Evolutionary conservation across 441 rosid genomes (phyloP).

Genomic region (Erysimum cheiri): DNA sequence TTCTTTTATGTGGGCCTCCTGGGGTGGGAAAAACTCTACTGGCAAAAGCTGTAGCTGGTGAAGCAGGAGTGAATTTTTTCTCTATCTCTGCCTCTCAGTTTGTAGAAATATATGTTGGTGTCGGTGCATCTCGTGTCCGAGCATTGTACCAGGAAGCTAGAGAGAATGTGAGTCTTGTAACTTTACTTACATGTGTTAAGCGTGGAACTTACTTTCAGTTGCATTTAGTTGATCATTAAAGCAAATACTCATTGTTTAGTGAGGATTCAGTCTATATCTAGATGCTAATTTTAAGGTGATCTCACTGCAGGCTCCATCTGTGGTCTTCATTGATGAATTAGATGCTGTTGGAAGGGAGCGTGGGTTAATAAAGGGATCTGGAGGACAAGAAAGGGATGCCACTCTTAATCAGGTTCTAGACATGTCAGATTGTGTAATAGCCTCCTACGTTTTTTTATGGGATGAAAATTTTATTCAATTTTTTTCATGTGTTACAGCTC

Average conservation of each 20-base stretch:
- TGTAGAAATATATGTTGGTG: constrained; percentile 97
- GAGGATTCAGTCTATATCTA: background rate
- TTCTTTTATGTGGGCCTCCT: constrained; percentile 96
- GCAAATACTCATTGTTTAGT: background rate
- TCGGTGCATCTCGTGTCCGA: constrained; percentile 96
- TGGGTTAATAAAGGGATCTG: constrained; percentile 94
- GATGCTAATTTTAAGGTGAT: constrained; percentile 32
- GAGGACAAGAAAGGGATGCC: constrained; percentile 99
- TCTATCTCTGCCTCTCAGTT: constrained; percentile 96
- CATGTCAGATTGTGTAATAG: background rate
- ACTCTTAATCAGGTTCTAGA: constrained; percentile 82
- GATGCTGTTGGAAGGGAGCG: constrained; percentile 99
- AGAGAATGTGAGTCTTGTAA: constrained; percentile 65
- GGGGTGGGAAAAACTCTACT: constrained; percentile 94
- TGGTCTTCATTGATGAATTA: constrained; percentile 90
- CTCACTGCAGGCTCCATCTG: constrained; percentile 80
- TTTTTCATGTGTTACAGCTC: constrained; percentile 57
- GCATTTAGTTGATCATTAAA: constrained; percentile 2
- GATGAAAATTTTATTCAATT: background rate
- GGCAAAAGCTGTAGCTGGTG: constrained; percentile 98
- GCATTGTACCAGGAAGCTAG: constrained; percentile 93
- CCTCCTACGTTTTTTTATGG: background rate
- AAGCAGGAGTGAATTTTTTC: constrained; percentile 97
- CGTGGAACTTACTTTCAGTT: constrained; percentile 11
- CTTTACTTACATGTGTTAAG: constrained; percentile 6